Evolutionary conservation across 306 rosid genomes (phyloP).

Genomic region (Mucuna pruriens): DNA sequence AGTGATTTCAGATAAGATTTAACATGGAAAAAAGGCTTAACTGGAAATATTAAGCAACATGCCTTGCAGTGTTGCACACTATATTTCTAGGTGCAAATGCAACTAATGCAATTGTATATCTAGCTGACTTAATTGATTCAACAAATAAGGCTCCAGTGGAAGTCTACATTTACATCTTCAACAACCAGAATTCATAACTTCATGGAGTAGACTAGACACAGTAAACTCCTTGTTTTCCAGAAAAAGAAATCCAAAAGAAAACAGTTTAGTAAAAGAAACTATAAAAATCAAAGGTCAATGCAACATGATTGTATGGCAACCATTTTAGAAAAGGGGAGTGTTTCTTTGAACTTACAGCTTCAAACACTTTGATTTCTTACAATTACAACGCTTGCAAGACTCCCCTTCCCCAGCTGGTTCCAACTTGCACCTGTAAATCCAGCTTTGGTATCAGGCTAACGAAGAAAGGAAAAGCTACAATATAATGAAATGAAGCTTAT

Average conservation of each 20-base stretch:
- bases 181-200: not conserved
- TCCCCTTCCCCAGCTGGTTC: conserved; percentile 67
- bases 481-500: not conserved
- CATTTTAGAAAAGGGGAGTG: conserved; percentile 22
- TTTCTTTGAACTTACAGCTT: conserved; percentile 71
- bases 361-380: conserved; percentile 94
- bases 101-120: not conserved
- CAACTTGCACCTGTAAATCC: conserved; percentile 66
- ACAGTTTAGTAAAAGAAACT: not conserved
- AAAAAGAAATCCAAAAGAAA: not conserved
- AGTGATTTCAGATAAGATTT: not conserved
- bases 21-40: not conserved
- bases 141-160: not conserved
- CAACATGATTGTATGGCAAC: conserved; percentile 2
- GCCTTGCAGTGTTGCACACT: not conserved
- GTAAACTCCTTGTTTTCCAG: not conserved
- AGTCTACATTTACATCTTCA: not conserved
- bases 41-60: not conserved
- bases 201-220: not conserved
- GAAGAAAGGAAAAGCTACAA: conserved; percentile 20
- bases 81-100: not conserved
- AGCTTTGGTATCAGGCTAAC: conserved; percentile 35
- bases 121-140: not conserved
- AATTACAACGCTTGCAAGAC: conserved; percentile 86
- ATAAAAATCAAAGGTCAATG: conserved; percentile 9